Base-by-base conservation (phyloP, 495 filamentous ascomycete species). In the Neurospora sp. region DNA sequence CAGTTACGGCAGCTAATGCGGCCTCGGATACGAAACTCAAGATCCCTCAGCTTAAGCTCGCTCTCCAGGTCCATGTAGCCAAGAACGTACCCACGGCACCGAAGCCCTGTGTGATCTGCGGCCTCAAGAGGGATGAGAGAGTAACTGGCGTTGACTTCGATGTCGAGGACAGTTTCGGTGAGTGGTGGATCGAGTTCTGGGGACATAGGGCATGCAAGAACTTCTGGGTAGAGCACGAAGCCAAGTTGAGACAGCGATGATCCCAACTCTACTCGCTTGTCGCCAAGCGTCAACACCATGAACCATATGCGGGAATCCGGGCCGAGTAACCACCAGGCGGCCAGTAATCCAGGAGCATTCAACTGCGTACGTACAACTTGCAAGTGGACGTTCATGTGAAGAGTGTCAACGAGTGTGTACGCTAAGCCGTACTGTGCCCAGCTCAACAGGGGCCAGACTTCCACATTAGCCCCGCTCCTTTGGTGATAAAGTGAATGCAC, bases 121-220 rank as follows among this genome's bases (percentile, higher is more conserved):
- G 93, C 2, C 82, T 98, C 74, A 94, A 90, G 82, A 84, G 94
- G 75, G 92, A 96, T 61, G 96, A 99, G 83, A 85, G 94, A 42
- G 83, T 98, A 22, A 79, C 84, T 3, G 89, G 87, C 75, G 84
- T 97, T 39, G 94, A 97, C 80, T 84, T 90, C 38, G 84, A 89
- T 71, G 91, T 96, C 22, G 88, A 93, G 74, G 96, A 97, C 83
- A 93, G 90, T 80, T 94, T 97, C 84, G 93, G 93, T 46, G 94
- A 98, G 81, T 98, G 93, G 93, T 99, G 96, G 96, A 86, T 91
- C 16, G 92, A 96, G 42, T 90, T 94, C 81, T 96, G 93, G 93
- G 90, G 91, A 0, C 91, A 97, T 83, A 82, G 89, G 18, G 88
- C 88, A 71, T 99, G 96, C 81, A 87, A 87, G 77, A 88, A 87